phyloP scores from a whole-genome alignment of 257 asterid genomes.

The Orobanche coerulescens region DNA sequence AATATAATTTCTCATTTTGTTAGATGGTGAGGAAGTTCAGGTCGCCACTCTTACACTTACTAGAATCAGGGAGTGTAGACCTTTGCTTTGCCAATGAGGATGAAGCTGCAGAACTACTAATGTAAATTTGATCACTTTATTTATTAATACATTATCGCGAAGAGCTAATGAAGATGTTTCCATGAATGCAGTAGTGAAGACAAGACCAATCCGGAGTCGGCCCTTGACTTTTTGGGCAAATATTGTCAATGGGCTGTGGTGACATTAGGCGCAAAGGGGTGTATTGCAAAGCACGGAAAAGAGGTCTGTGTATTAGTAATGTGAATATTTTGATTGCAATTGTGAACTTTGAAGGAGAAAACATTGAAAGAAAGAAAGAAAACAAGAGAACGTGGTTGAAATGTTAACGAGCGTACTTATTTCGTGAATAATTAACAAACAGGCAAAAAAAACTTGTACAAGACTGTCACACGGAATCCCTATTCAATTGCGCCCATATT shows the following conservation, averaged over 20 bases:
- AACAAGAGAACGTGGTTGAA: background rate
- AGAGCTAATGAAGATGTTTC: background rate
- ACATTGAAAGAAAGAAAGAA: no score
- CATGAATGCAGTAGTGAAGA: constrained; percentile 46
- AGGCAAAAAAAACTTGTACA: no score
- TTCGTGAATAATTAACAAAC: no score
- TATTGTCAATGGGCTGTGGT: constrained; percentile 94
- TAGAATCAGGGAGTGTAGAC: constrained; percentile 81
- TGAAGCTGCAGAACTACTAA: constrained; percentile 78
- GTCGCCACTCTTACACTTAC: constrained; percentile 56
- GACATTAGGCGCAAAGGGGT: constrained; percentile 77
- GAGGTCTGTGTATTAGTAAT: constrained; percentile 39
- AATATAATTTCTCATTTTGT: background rate
- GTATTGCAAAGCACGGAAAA: constrained; percentile 77
- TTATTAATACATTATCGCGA: background rate
- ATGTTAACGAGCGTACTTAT: background rate
- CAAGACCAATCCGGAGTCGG: constrained; percentile 48
- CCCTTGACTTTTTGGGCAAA: constrained; percentile 64
- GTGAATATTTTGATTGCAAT: background rate
- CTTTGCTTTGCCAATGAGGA: constrained; percentile 99
- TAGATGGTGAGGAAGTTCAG: constrained; percentile 94
- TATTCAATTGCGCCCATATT: no score
- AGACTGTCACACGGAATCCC: no score
- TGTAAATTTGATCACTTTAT: constrained; percentile 32
- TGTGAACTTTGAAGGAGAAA: no score